These are phyloP conservation scores for carrot (Daucus carota) DNA, from an alignment of 129 eudicot genomes.

Conservation along the genomic window DH1_v3.0 NC_030384.2:49027501-49028000, in stretches of 20 bases:
- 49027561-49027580: conserved; percentile 78
- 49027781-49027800: conserved; percentile 55
- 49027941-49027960: conserved; percentile 49
- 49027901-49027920: conserved; percentile 49
- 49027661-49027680: conserved; percentile 66
- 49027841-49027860: conserved; percentile 45
- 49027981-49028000: conserved; percentile 47
- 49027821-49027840: conserved; percentile 34
- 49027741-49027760: conserved; percentile 69
- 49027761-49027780: conserved; percentile 55
- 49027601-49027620: conserved; percentile 61
- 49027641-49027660: conserved; percentile 40
- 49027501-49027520: conserved; percentile 36
- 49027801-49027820: conserved; percentile 76
- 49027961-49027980: conserved; percentile 33
- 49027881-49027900: conserved; percentile 62
- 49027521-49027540: conserved; percentile 65
- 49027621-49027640: conserved; percentile 50
- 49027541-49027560: conserved; percentile 61
- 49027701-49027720: conserved; percentile 63
- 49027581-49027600: conserved; percentile 71
- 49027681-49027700: conserved; percentile 69
- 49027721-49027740: conserved; percentile 40
- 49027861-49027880: conserved; percentile 58
- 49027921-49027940: conserved; percentile 34